Evolutionary conservation across 257 asterid species (phyloP), one percentile per base, ranked within the genome.

Genomic region (Plantago major): DNA sequence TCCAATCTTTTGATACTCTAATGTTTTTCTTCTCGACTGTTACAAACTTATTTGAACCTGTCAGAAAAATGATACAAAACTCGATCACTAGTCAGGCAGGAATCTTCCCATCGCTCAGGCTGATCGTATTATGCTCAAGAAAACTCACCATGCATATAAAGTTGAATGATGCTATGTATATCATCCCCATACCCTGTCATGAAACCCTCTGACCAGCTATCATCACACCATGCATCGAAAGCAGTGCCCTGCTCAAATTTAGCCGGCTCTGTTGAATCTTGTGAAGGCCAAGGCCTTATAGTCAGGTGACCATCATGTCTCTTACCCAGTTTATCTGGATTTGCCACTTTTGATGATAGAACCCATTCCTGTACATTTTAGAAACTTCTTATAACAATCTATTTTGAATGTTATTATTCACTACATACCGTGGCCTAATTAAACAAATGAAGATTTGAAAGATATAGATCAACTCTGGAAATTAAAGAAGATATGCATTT

Each of bases 1-100:
- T 11, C 92, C 95, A 85, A 37, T 88, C 96, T 65, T 74, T 81
- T 3, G 96, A 88, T 22, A 38, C 56, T 60, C 92, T 74, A 4
- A 76, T 8, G 11, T 78, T 55, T 47, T 70, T 76, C 73, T 65
- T 79, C 60, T 59, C 76, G 30, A 81, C 13, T 0, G 58, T 57
- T 79, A 65, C 19, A 12, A 66, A 63, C 73, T 44, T 70, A 70
- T 73, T 73, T 65, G 81, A 84, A 7, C 86, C 95, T 83, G 66
- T 47, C 16, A 28, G 5, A 42, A 16, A 22, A 22, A 22, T 22
- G 26, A 1, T 22, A 22, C 2, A 22, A 1, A 60, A 46, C 8
- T 37, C 1, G 11, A 6, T 3, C 18, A 26, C 5, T 11, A 26
- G 4, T 53, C 58, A 11, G 14, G 3, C 22, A 11, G 0, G n/a